phyloP scores from a whole-genome alignment of 108 stramenopile genomes.

The Cyclostephanos tholiformis region DNA sequence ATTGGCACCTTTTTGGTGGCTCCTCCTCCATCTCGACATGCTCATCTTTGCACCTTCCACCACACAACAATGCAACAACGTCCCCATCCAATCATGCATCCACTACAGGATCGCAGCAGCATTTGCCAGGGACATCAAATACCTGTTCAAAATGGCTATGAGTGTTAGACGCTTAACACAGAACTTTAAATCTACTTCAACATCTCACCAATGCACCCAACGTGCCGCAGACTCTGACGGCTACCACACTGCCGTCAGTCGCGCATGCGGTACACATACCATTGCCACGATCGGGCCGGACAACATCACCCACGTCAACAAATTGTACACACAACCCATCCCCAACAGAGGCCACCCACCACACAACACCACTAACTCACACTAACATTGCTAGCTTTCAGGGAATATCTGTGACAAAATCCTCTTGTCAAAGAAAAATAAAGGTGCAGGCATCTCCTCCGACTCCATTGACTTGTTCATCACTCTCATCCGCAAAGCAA shows the following conservation, averaged over 20 bases:
- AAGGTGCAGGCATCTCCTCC: neutral
- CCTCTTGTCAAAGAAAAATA: too few relatives aligned
- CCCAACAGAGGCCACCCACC: neutral
- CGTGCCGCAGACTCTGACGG: slow-evolving; percentile 32
- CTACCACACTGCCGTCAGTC: slow-evolving; percentile 13
- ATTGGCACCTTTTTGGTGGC: slow-evolving; percentile 16
- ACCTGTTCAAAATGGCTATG: neutral
- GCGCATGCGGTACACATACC: neutral
- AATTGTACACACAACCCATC: neutral
- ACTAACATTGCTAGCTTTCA: slow-evolving; percentile 8
- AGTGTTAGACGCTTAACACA: neutral
- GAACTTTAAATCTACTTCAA: neutral
- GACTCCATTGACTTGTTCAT: slow-evolving; percentile 20
- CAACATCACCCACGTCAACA: slow-evolving; percentile 4
- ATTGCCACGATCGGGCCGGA: slow-evolving; percentile 20
- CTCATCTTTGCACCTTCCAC: too few relatives aligned
- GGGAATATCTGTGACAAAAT: slow-evolving; percentile 18
- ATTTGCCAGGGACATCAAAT: neutral
- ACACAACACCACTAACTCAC: neutral
- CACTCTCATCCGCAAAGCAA: neutral
- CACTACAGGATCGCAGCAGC: neutral
- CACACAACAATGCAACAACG: too few relatives aligned
- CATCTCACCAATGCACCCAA: neutral
- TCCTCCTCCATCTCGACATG: slow-evolving; percentile 15
- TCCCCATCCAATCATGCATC: too few relatives aligned